phyloP scores from a whole-genome alignment of 345 rosid species.

The rapeseed (Brassica napus) region DNA sequence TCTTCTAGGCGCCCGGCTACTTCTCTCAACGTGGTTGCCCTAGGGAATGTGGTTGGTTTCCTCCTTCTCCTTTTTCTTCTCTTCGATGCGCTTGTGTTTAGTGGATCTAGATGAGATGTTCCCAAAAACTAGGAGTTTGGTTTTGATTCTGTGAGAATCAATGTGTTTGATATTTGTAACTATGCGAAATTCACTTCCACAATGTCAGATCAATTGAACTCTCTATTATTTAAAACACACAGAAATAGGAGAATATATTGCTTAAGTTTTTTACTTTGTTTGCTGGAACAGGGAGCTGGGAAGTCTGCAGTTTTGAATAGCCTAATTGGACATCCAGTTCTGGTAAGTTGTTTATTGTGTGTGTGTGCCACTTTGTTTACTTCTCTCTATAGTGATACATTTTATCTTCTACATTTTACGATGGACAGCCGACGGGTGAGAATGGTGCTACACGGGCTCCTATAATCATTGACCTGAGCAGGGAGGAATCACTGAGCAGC shows the following conservation, averaged over 20 bases:
- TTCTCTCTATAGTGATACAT: neutral
- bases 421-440: constrained; percentile 93
- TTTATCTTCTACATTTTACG: constrained; percentile 13
- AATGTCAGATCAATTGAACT: neutral
- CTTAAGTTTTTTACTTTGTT: constrained; percentile 10
- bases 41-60: constrained; percentile 87
- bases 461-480: constrained; percentile 63
- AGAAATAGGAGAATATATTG: too few species aligned
- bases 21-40: constrained; percentile 78
- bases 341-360: constrained; percentile 53
- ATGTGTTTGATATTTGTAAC: constrained; percentile 18
- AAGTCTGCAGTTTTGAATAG: constrained; percentile 93
- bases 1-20: constrained; percentile 68
- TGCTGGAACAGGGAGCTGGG: constrained; percentile 83
- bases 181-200: neutral
- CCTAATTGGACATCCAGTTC: constrained; percentile 89
- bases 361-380: constrained; percentile 3
- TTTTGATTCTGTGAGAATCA: neutral
- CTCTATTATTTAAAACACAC: neutral
- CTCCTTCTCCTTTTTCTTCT: neutral
- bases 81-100: neutral
- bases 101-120: constrained; percentile 37
- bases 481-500: constrained; percentile 74
- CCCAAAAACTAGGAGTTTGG: neutral
- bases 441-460: constrained; percentile 99